Evolutionary conservation across 2,329 filamentous ascomycete genomes (phyloP), one percentile per base, ranked within the genome.

Genomic region (Rasamsonia emersonii): DNA sequence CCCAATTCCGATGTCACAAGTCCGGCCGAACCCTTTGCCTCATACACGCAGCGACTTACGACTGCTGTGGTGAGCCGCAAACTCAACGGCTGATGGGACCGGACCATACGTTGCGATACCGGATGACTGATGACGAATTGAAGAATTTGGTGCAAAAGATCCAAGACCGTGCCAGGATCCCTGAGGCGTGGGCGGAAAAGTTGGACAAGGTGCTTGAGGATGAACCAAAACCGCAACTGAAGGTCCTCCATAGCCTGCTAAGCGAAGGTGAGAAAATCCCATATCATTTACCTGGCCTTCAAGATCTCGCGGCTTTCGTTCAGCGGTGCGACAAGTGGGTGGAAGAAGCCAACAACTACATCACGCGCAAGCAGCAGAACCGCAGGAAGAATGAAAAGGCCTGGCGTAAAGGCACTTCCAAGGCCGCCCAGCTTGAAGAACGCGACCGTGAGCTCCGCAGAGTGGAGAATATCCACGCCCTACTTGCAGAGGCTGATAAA

Each of bases 261-360:
- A 80, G 81, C 53, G 91, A 98, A 68, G 91, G 91, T 58, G 91
- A 98, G 64, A 88, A 86, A 59, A 95, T 98, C 51, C 86, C 89
- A 37, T 93, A 84, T 68, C 81, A 86, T 36, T 73, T 98, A 40
- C 77, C 79, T 43, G 88, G 86, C 41, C 72, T 98, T 41, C 73
- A 82, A 47, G 75, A 84, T 47, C 71, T 98, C 46, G 82, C 79
- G 61, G 75, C 80, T 44, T 98, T 93, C 64, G 91, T 98, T 56
- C 86, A 94, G 47, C 81, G 85, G 50, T 96, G 91, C 67, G 93
- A 94, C 59, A 86, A 93, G 54, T 95, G 93, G 83, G 86, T 95
- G 41, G 91, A 96, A 50, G 89, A 96, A 63, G 91, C 91, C 43
- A 91, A 85, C 50, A 88, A 83, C 54, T 98, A 93, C 66, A 94